These are phyloP conservation scores for Nosema muscidifuracis DNA, from an alignment of 371 early-diverging fungal genomes.

Conservation along the genomic window DNA sequence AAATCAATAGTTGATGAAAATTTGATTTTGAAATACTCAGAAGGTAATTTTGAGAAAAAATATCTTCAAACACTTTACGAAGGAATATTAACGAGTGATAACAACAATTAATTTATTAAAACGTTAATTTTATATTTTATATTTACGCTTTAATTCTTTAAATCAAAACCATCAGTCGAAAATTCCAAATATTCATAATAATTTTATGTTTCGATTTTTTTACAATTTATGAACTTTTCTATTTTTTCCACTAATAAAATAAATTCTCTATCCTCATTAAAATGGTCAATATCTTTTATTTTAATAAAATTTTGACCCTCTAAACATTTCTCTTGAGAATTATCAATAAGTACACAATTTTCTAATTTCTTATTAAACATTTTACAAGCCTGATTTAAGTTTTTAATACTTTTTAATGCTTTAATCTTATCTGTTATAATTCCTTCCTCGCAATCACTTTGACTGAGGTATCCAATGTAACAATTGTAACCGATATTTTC, in stretches of 20 bases:
- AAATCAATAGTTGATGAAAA: too few relatives aligned
- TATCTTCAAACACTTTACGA: too few relatives aligned
- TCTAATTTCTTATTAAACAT: constrained; percentile 26
- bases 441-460: constrained; percentile 37
- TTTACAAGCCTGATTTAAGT: constrained; percentile 36
- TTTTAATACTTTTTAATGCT: constrained; percentile 38
- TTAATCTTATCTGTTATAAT: constrained; percentile 14
- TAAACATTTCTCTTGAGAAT: constrained; percentile 39
- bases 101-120: too few relatives aligned
- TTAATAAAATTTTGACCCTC: constrained; percentile 33
- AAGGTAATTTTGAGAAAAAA: too few relatives aligned
- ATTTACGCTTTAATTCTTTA: too few relatives aligned
- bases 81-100: too few relatives aligned
- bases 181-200: too few relatives aligned
- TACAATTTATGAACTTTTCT: constrained; percentile 6
- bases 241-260: constrained; percentile 11
- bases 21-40: too few relatives aligned
- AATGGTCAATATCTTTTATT: constrained; percentile 26
- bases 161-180: too few relatives aligned
- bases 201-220: too few relatives aligned
- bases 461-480: constrained; percentile 10
- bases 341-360: constrained; percentile 49
- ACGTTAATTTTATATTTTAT: too few relatives aligned
- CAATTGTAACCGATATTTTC: constrained; percentile 33
- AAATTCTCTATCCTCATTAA: constrained; percentile 31